Evolutionary conservation across 2,329 filamentous ascomycete species (phyloP), one percentile per base, ranked within the genome.

Genomic region (Fusarium pseudoanthophilum): DNA sequence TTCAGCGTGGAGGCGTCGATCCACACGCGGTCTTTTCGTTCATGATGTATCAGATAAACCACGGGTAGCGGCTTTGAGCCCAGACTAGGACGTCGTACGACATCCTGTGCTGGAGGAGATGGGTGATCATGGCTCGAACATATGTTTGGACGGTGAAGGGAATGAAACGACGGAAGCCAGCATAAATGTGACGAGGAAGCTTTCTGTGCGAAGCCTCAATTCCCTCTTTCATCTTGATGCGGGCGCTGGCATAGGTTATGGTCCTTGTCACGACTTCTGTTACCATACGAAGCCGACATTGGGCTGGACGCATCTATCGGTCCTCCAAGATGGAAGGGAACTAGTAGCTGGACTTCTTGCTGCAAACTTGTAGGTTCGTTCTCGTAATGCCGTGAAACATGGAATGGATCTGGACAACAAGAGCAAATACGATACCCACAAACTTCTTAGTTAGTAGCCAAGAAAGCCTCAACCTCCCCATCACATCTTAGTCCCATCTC

Each of bases 111-210:
- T 37, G 26, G 28, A 40, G 40, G 42, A 64, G 34, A 26, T 34
- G 45, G 18, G 37, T 26, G 37, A 24, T 46, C 21, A 30, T 46
- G 61, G n/a, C 21, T 59, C 58, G 39, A 56, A 20, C 21, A 53
- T 49, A 39, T 61, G 46, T 45, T 34, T 61, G 37, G 57, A 49
- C 36, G 42, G 52, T 49, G 51, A 48, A 45, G 56, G 67, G 57
- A 73, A 67, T 71, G 62, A 18, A 43, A 45, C 26, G 60, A 36
- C 60, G 53, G 67, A 45, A 55, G 46, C 60, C 67, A 70, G 67
- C 67, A 56, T 61, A 43, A 56, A 45, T 45, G 40, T 36, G 37
- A 55, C 21, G 48, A 60, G 28, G 40, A 55, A 67, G 42, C 60
- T 51, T 71, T 43, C 49, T 30, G 60, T 56, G 39, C 51, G 24